Conservation (phyloP, 1,139 yeast genomes). For the Nakaseomyces delphensis region DNA sequence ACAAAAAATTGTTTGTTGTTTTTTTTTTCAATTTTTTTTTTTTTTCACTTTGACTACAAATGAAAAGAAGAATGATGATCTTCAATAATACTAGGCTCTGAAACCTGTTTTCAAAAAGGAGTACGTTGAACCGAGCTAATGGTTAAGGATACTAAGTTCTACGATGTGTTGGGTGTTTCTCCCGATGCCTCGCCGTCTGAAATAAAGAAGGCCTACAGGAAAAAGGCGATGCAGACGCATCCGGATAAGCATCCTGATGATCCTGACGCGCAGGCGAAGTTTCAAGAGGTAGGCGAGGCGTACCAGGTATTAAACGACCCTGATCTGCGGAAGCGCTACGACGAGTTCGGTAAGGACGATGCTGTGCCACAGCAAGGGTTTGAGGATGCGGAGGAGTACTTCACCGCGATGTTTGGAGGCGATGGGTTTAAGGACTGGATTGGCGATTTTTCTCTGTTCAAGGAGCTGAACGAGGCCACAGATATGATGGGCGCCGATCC, state of each 20-base stretch:
- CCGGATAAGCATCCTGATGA: constrained; percentile 94
- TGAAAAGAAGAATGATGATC: no score
- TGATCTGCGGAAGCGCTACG: constrained; percentile 50
- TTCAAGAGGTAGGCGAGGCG: constrained; percentile 64
- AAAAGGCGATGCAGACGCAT: constrained; percentile 79
- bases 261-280: constrained; percentile 58
- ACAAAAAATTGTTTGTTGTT: no score
- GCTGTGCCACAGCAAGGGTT: constrained; percentile 63
- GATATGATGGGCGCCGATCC: constrained; percentile 36
- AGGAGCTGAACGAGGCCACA: constrained; percentile 50
- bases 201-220: constrained; percentile 88
- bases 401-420: constrained; percentile 69
- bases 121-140: no score
- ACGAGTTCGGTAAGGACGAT: constrained; percentile 56
- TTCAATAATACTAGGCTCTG: no score
- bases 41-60: no score
- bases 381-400: constrained; percentile 63
- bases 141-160: constrained; percentile 93
- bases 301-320: constrained; percentile 61
- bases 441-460: constrained; percentile 59
- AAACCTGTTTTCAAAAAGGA: no score
- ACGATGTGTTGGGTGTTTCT: constrained; percentile 62
- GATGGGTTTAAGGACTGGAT: constrained; percentile 68
- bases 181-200: constrained; percentile 71
- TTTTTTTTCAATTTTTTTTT: no score